Evolutionary conservation across 805 yeast species (phyloP).

Genomic region (Sungouiella blattae): DNA sequence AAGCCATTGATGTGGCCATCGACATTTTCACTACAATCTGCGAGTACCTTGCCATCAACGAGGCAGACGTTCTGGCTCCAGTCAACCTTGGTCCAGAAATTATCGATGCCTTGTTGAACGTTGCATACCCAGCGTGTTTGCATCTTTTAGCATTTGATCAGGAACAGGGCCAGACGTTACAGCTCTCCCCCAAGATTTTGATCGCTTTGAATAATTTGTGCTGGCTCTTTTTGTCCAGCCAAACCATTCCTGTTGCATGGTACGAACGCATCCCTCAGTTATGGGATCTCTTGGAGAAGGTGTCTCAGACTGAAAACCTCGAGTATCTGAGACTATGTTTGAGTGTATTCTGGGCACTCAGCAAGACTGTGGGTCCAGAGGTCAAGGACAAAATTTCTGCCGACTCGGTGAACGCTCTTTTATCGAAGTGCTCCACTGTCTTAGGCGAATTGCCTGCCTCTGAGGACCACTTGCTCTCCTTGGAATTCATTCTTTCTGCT

Average conservation of each 20-base stretch:
- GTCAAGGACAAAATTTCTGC: constrained; percentile 21
- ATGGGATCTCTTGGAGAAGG: constrained; percentile 26
- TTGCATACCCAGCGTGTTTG: constrained; percentile 28
- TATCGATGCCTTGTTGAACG: constrained; percentile 16
- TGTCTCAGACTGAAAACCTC: constrained; percentile 14
- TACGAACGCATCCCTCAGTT: constrained; percentile 20
- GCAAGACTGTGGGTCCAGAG: constrained; percentile 35
- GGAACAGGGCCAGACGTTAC: constrained; percentile 18
- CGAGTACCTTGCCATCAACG: constrained; percentile 48
- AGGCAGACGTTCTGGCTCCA: constrained; percentile 20
- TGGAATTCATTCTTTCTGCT: constrained; percentile 41
- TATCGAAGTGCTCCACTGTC: constrained; percentile 17
- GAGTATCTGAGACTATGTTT: constrained; percentile 30
- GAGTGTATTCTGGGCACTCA: constrained; percentile 36
- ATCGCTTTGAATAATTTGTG: constrained; percentile 68
- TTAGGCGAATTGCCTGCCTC: constrained; percentile 6
- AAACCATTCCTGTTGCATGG: constrained; percentile 39
- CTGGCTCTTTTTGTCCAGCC: constrained; percentile 48
- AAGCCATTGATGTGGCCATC: constrained; percentile 64
- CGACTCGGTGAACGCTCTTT: constrained; percentile 24
- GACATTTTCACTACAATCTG: constrained; percentile 75
- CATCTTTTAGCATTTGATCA: constrained; percentile 39
- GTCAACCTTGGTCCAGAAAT: constrained; percentile 19
- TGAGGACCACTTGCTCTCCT: constrained; percentile 16
- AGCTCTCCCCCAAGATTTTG: constrained; percentile 53